Evolutionary conservation across 345 rosid genomes (phyloP), one percentile per base, ranked within the genome.

Genomic region (Jatropha curcas): DNA sequence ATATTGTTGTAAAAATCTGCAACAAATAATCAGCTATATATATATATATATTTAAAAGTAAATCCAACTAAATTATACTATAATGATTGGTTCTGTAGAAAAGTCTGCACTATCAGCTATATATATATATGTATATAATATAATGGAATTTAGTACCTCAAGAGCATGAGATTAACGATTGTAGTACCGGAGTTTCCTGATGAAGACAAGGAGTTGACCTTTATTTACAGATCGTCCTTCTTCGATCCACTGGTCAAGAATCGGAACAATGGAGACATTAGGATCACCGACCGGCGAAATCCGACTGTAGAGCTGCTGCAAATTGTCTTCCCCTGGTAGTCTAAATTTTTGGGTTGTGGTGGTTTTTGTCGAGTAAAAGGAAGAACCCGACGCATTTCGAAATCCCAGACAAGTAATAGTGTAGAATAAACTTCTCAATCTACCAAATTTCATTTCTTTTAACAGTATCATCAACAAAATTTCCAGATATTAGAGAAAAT

Each of bases 201-300:
- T 72, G 31, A 76, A 63, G 41, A 1, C 0, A 0, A 9, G 71
- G 60, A 80, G 76, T 1, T 43, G 39, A 3, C 63, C n/a, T 72
- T 75, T 74, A n/a, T 70, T 19, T 0, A 84, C 68, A 0, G 60
- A 22, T 24, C 65, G 35, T 28, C 84, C 84, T 73, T 82, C 86
- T 48, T 48, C 74, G 39, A 84, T 65, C 88, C 90, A 84, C 4
- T 58, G 81, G 27, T 86, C 81, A 43, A 86, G 86, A 35, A 84
- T 50, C 9, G 82, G 85, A 17, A 64, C 74, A 33, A 84, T 65
- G 5, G 84, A 76, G n/a, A 50, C 65, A 55, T 33, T 71, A 1
- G 74, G 77, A 67, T 77, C 51, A 43, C 81, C 83, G 3, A 82
- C 7, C 1, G 84, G 79, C n/a, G 79, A 48, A 57, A 84, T 82